Evolutionary conservation across 2,329 filamentous ascomycete species (phyloP), one percentile per base, ranked within the genome.

Genomic region (Epichloe amarillans): DNA sequence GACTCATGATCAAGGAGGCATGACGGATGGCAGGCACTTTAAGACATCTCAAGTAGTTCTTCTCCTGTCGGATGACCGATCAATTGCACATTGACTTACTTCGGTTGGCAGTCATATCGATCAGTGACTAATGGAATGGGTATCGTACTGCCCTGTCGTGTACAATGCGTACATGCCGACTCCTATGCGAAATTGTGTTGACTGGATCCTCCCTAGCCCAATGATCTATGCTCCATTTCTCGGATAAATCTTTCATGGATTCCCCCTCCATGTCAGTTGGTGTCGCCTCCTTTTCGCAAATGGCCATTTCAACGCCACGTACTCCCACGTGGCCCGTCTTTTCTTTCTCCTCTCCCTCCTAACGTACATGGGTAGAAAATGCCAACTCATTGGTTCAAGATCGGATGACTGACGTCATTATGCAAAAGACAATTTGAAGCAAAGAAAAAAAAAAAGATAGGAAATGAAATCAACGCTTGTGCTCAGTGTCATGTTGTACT

Each of bases 381-480:
- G 40, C 30, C 11, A 26, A 37, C 23, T 23, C 17, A 21, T 23
- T 23, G 39, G 15, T 15, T 15, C 15, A 12, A 11, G 11, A 19
- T 12, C 46, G 15, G 37, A 35, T 3, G 41, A 46, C n/a, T 46
- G 50, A 41, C 40, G 23, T 41, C 45, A 46, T 44, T 46, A 43
- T 52, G 50, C 47, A 50, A 54, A 55, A 56, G 44, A 38, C 36
- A 30, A 19, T 2, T 23, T 33, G 17, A 37, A 43, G 17, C 4
- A 35, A 33, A 36, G 45, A 50, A 52, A 49, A 46, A 50, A 46
- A 50, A 46, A 50, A 53, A 52, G 55, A 26, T 6, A 54, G 50
- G 50, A 51, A 50, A 53, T 50, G 53, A 47, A 50, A 42, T 36
- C 36, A 46, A 48, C 52, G 53, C 50, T 55, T 36, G 15, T 52